These are phyloP conservation scores for Geoglossum cookeanum DNA, from an alignment of 2,329 filamentous ascomycete species.

Conservation along the genomic window DNA sequence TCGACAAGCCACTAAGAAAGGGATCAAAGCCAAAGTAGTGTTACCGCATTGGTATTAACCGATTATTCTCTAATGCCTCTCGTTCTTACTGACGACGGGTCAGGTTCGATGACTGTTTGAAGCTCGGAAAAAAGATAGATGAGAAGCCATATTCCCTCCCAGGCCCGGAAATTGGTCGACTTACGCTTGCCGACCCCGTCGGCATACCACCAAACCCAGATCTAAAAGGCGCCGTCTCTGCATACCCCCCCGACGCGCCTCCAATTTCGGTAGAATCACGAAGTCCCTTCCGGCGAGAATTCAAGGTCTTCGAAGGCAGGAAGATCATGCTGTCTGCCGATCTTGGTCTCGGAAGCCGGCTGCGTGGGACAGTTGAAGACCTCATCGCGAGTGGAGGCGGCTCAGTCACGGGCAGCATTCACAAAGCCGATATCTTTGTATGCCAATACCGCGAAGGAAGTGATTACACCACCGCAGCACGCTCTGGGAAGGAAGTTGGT, in stretches of 20 bases:
- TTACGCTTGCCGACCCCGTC: slow-evolving; percentile 34
- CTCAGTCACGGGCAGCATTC: slow-evolving; percentile 41
- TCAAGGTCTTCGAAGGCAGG: slow-evolving; percentile 59
- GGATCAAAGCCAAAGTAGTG: slow-evolving; percentile 59
- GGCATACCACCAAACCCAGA: slow-evolving; percentile 37
- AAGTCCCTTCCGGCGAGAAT: slow-evolving; percentile 22
- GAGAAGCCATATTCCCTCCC: slow-evolving; percentile 75
- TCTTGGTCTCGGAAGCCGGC: slow-evolving; percentile 46
- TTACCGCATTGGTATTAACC: slow-evolving; percentile 64
- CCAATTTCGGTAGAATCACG: slow-evolving; percentile 11
- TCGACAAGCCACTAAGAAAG: slow-evolving; percentile 40
- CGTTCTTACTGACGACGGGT: slow-evolving; percentile 11
- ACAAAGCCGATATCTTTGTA: slow-evolving; percentile 63
- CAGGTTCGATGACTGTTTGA: slow-evolving; percentile 94
- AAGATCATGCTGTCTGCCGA: slow-evolving; percentile 61
- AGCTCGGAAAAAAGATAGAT: slow-evolving; percentile 75
- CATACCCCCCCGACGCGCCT: slow-evolving; percentile 25
- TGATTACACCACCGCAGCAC: slow-evolving; percentile 60
- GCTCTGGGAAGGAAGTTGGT: slow-evolving; percentile 63
- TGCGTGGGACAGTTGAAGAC: slow-evolving; percentile 46
- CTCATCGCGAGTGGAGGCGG: slow-evolving; percentile 59
- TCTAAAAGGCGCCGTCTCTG: slow-evolving; percentile 46
- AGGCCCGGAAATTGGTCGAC: slow-evolving; percentile 61
- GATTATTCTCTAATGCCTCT: neutral
- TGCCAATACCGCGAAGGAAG: slow-evolving; percentile 71